phyloP scores from a whole-genome alignment of 2,329 filamentous ascomycete species.

The Pezicula carpinea region DNA sequence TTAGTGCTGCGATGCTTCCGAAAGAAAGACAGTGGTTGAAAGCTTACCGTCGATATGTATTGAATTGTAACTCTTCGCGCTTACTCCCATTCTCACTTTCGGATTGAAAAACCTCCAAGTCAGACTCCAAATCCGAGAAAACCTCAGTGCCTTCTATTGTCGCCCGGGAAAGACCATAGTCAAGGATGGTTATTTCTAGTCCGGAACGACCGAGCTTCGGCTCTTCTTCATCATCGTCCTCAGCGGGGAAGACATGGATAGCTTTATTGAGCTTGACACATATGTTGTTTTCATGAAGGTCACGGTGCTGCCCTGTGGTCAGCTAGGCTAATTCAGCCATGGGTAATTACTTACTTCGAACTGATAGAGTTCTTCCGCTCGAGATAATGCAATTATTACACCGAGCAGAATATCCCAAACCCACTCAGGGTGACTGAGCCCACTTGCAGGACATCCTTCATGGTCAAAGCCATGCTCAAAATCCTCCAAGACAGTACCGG shows the following conservation, averaged over 20 bases:
- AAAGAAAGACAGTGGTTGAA: slow-evolving; percentile 48
- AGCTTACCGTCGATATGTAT: slow-evolving; percentile 58
- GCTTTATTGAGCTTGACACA: slow-evolving; percentile 37
- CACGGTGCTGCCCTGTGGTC: slow-evolving; percentile 47
- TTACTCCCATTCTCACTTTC: slow-evolving; percentile 38
- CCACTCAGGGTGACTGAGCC: slow-evolving; percentile 42
- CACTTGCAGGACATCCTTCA: not conserved
- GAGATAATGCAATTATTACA: slow-evolving; percentile 53
- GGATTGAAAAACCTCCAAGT: slow-evolving; percentile 57
- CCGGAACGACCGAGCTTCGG: slow-evolving; percentile 54
- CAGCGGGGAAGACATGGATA: not conserved
- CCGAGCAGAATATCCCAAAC: slow-evolving; percentile 62
- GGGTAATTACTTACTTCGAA: slow-evolving; percentile 48
- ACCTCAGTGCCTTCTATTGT: slow-evolving; percentile 39
- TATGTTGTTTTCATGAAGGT: slow-evolving; percentile 62
- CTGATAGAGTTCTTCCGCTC: slow-evolving; percentile 51
- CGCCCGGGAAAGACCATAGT: slow-evolving; percentile 61
- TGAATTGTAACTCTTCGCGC: slow-evolving; percentile 41
- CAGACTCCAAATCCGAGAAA: slow-evolving; percentile 55
- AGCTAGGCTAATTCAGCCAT: not conserved
- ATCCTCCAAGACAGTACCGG: slow-evolving; percentile 55
- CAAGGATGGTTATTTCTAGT: slow-evolving; percentile 59
- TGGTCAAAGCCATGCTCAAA: slow-evolving; percentile 30
- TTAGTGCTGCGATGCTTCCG: slow-evolving; percentile 36
- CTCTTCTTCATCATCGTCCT: slow-evolving; percentile 4